These are phyloP conservation scores for Aspergillus olivimuriae DNA, from an alignment of 495 filamentous ascomycete genomes.

Conservation along the genomic window DNA sequence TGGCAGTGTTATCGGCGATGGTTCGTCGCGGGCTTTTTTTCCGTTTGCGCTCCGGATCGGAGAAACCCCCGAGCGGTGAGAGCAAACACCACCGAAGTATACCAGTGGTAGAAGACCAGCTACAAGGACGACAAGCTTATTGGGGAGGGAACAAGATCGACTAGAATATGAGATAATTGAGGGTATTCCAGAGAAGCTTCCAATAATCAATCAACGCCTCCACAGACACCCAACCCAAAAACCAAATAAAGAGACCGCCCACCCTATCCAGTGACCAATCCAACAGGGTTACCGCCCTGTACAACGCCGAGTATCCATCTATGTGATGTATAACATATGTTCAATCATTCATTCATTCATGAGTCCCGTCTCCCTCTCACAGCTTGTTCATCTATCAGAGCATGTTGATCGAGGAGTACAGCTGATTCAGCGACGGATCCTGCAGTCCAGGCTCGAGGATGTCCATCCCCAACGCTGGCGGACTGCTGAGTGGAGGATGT, in stretches of 20 bases:
- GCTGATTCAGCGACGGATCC: slow-evolving; percentile 28
- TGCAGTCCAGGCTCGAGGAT: slow-evolving; percentile 33
- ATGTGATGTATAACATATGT: not conserved
- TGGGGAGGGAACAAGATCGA: too few relatives aligned
- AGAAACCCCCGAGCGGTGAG: slow-evolving; percentile 29
- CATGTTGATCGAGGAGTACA: slow-evolving; percentile 36
- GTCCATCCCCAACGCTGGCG: slow-evolving; percentile 32
- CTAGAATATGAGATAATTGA: too few relatives aligned
- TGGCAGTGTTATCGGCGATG: too few relatives aligned
- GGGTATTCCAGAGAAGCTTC: too few relatives aligned
- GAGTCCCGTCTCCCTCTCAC: not conserved
- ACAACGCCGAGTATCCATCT: not conserved
- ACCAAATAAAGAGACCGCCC: too few relatives aligned
- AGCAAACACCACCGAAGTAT: slow-evolving; percentile 1
- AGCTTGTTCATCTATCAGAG: slow-evolving; percentile 15
- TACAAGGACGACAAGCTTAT: too few relatives aligned
- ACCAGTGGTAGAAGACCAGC: too few relatives aligned
- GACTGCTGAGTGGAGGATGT: slow-evolving; percentile 30
- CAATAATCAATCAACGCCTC: too few relatives aligned
- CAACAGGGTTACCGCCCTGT: too few relatives aligned
- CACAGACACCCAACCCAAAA: too few relatives aligned
- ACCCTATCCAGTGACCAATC: too few relatives aligned
- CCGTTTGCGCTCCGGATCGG: slow-evolving; percentile 31
- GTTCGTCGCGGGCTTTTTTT: slow-evolving; percentile 9
- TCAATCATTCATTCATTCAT: not conserved